These are phyloP conservation scores for Amanita subjunquillea DNA, from an alignment of 768 basidiomycete genomes.

Conservation along the genomic window DNA sequence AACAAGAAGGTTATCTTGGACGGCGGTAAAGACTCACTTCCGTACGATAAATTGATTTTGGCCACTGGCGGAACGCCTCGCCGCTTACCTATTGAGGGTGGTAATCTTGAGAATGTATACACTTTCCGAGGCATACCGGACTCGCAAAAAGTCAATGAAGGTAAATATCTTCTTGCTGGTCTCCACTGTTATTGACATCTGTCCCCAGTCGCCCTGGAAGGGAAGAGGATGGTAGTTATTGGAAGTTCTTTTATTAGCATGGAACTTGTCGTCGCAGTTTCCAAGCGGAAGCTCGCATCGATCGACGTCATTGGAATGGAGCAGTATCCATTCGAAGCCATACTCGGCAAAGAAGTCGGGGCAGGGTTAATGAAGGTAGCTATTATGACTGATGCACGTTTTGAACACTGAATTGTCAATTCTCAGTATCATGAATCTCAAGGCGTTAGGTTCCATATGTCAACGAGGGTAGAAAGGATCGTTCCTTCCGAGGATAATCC, in stretches of 20 bases:
- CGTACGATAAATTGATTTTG: constrained; percentile 73
- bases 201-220: constrained; percentile 38
- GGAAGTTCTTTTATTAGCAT: constrained; percentile 90
- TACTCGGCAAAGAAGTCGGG: constrained; percentile 77
- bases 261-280: constrained; percentile 75
- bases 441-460: constrained; percentile 80
- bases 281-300: constrained; percentile 66
- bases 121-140: constrained; percentile 66
- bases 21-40: constrained; percentile 43
- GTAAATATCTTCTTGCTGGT: constrained; percentile 21
- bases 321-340: constrained; percentile 66
- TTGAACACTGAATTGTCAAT: neutral
- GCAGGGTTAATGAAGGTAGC: constrained; percentile 63
- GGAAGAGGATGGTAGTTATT: constrained; percentile 70
- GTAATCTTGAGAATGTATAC: constrained; percentile 64
- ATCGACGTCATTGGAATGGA: constrained; percentile 83
- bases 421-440: constrained; percentile 67
- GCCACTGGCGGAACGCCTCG: constrained; percentile 70
- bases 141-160: constrained; percentile 60
- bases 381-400: neutral
- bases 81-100: constrained; percentile 67
- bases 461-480: constrained; percentile 58
- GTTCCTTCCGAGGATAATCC: constrained; percentile 41
- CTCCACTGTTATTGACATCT: neutral
- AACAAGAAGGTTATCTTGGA: constrained; percentile 56